Evolutionary conservation across 108 stramenopile genomes (phyloP).

Genomic region (Parietichytrium sp.): DNA sequence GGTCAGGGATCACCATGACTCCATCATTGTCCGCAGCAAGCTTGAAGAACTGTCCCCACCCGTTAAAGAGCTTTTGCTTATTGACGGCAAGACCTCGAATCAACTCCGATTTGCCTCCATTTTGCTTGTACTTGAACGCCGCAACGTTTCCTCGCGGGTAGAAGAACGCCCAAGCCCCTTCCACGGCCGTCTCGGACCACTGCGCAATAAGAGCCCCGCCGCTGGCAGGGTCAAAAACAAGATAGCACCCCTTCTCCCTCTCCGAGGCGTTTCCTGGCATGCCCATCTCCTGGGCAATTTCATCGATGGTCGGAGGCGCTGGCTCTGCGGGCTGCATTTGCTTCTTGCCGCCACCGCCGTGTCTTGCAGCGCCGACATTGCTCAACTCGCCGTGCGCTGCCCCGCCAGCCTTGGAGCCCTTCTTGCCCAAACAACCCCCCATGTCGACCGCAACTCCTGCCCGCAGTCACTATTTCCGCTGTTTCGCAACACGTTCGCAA

Average conservation of each 20-base stretch:
- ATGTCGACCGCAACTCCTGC: no score
- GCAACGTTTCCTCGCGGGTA: slow-evolving; percentile 13
- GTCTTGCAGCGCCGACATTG: no score
- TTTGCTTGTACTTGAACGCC: slow-evolving; percentile 30
- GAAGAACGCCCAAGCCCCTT: slow-evolving; percentile 34
- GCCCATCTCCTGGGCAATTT: no score
- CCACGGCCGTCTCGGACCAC: slow-evolving; percentile 27
- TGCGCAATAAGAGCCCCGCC: neutral
- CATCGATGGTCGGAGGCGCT: no score
- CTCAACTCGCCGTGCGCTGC: no score
- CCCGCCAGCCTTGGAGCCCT: no score
- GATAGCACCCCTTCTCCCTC: neutral
- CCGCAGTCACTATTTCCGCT: no score
- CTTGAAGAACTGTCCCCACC: slow-evolving; percentile 39
- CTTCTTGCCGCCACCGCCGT: no score
- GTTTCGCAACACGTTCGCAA: no score
- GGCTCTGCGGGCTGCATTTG: no score
- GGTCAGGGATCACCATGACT: neutral
- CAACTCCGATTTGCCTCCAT: neutral
- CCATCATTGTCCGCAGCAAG: slow-evolving; percentile 13
- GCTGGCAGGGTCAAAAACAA: neutral
- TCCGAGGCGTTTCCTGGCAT: neutral
- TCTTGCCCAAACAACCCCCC: no score
- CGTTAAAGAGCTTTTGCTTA: neutral
- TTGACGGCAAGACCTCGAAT: slow-evolving; percentile 8